Evolutionary conservation across 1,139 yeast species (phyloP).

Genomic region (Protomyces lactucae-debilis): DNA sequence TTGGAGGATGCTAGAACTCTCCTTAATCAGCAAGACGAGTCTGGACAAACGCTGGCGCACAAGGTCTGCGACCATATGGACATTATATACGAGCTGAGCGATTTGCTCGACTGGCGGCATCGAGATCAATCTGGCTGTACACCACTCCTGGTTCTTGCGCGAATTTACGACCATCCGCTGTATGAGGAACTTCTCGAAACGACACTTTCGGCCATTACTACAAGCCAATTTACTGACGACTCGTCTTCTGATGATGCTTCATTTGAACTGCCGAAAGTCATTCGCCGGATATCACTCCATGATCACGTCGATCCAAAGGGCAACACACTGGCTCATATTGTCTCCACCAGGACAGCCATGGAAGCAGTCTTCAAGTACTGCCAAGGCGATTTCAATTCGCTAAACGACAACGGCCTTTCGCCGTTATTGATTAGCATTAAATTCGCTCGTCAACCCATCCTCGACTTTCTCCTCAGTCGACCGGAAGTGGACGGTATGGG

Average conservation of each 20-base stretch:
- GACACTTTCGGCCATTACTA: constrained; percentile 44
- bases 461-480: constrained; percentile 41
- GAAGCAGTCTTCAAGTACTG: constrained; percentile 36
- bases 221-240: not conserved
- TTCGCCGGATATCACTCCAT: constrained; percentile 26
- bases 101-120: constrained; percentile 61
- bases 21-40: constrained; percentile 49
- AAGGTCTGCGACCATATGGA: constrained; percentile 59
- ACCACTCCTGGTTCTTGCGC: constrained; percentile 67
- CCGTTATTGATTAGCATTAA: constrained; percentile 70
- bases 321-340: constrained; percentile 68
- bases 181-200: constrained; percentile 51
- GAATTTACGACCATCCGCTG: constrained; percentile 74
- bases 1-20: constrained; percentile 48
- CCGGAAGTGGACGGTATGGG: constrained; percentile 36
- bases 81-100: constrained; percentile 54
- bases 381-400: constrained; percentile 53
- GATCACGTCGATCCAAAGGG: constrained; percentile 71
- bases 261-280: constrained; percentile 40
- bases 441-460: constrained; percentile 60
- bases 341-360: constrained; percentile 6
- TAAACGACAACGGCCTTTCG: constrained; percentile 56
- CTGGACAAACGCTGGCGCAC: constrained; percentile 64
- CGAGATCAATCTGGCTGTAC: constrained; percentile 69
- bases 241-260: constrained; percentile 8